These are phyloP conservation scores for Rutstroemia sp. DNA, from an alignment of 2,329 filamentous ascomycete genomes.

Conservation along the genomic window DNA sequence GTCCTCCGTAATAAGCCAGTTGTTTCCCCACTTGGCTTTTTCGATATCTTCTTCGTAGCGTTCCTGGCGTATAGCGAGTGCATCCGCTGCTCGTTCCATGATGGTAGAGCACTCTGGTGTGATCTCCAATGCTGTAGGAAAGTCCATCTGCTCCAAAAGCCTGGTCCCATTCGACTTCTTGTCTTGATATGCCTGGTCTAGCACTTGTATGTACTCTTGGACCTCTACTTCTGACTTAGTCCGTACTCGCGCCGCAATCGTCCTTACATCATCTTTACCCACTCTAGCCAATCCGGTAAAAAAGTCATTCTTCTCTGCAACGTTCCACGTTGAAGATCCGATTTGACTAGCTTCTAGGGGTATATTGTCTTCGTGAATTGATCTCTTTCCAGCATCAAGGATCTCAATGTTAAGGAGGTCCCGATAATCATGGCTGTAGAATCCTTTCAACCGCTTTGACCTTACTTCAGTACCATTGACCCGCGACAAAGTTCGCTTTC, in stretches of 20 bases:
- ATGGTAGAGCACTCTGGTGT: constrained; percentile 55
- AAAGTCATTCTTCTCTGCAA: constrained; percentile 61
- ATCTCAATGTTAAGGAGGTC: constrained; percentile 50
- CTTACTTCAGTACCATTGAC: constrained; percentile 11
- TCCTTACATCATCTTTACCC: constrained; percentile 53
- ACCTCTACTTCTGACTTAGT: constrained; percentile 73
- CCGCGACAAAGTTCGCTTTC: constrained; percentile 17
- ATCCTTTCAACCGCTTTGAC: constrained; percentile 30
- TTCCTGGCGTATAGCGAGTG: constrained; percentile 57
- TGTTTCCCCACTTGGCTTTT: constrained; percentile 48
- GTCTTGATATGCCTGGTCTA: constrained; percentile 41
- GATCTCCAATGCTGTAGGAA: constrained; percentile 68
- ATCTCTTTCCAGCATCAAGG: constrained; percentile 37
- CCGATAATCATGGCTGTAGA: constrained; percentile 43
- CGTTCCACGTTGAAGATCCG: constrained; percentile 64
- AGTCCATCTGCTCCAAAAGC: constrained; percentile 43
- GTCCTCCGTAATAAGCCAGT: constrained; percentile 55
- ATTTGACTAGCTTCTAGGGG: constrained; percentile 46
- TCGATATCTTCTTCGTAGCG: constrained; percentile 53
- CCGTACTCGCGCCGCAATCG: constrained; percentile 55
- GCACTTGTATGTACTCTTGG: constrained; percentile 56
- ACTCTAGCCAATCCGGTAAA: constrained; percentile 59
- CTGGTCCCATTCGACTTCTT: constrained; percentile 14
- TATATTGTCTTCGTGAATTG: constrained; percentile 25
- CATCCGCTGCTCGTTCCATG: constrained; percentile 63